phyloP scores from a whole-genome alignment of 768 basidiomycete genomes.

The Grammothele lineata region DNA sequence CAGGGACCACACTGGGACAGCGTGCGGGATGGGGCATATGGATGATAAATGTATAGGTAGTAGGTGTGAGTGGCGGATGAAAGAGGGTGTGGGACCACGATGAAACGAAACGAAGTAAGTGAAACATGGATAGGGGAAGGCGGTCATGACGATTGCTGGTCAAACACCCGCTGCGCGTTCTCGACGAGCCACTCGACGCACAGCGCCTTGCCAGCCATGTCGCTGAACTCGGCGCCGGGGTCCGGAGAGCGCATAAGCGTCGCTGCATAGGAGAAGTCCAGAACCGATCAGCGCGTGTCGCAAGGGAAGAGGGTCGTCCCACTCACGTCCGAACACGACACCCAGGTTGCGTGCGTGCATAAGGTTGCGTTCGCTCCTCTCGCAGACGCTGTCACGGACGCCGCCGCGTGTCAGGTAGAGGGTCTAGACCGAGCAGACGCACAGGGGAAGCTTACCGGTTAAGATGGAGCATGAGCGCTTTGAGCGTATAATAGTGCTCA shows the following conservation, averaged over 20 bases:
- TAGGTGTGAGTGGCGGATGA: not conserved
- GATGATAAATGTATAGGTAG: too few species aligned
- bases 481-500: conserved; percentile 85
- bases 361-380: conserved; percentile 68
- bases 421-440: too few species aligned
- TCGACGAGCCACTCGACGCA: conserved; percentile 94
- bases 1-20: conserved; percentile 7
- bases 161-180: conserved; percentile 62
- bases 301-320: too few species aligned
- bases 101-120: conserved; percentile 12
- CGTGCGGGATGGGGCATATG: not conserved
- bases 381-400: conserved; percentile 47
- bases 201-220: conserved; percentile 96
- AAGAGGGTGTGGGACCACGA: too few species aligned
- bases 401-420: too few species aligned
- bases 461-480: conserved; percentile 81
- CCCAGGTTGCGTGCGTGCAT: conserved; percentile 96
- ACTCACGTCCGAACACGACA: conserved; percentile 97
- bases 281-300: not conserved
- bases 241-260: conserved; percentile 91
- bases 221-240: conserved; percentile 85
- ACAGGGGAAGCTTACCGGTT: conserved; percentile 80
- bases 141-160: conserved; percentile 1
- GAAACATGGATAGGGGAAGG: not conserved
- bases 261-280: conserved; percentile 47